Percentiles rank a stretch among this genome's conserved stretches.
Conservation (phyloP, 805 yeast species). For the Kluyveromyces siamensis region DNA sequence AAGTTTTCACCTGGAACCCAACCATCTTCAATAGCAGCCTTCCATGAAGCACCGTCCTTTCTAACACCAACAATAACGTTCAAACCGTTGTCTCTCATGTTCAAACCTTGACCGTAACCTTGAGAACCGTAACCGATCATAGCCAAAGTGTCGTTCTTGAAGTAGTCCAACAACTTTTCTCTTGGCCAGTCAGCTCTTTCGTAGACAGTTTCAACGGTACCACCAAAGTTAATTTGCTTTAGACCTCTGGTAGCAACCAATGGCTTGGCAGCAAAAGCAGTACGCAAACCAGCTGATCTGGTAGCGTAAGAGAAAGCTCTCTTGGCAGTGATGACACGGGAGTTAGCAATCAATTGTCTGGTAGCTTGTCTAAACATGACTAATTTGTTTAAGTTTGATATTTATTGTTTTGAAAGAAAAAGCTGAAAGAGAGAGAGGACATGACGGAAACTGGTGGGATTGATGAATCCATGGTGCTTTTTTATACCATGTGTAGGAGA, state of each 20-base stretch:
- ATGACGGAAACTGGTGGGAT: too few relatives aligned
- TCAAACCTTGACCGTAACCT: slow-evolving; percentile 99
- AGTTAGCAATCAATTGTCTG: slow-evolving; percentile 32
- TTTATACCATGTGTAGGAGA: not conserved
- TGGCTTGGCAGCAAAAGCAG: slow-evolving; percentile 42
- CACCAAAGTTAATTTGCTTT: slow-evolving; percentile 95
- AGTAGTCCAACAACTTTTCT: slow-evolving; percentile 90
- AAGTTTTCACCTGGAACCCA: slow-evolving; percentile 99
- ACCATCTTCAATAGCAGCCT: slow-evolving; percentile 98
- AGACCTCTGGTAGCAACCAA: slow-evolving; percentile 74
- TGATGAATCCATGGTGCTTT: not conserved
- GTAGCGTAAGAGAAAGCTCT: slow-evolving; percentile 54
- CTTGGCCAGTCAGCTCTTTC: slow-evolving; percentile 99
- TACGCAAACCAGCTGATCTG: slow-evolving; percentile 47
- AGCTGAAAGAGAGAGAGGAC: too few relatives aligned
- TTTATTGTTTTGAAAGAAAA: not conserved
- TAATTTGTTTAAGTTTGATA: not conserved
- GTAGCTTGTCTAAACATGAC: slow-evolving; percentile 36
- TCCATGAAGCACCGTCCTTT: slow-evolving; percentile 98
- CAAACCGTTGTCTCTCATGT: slow-evolving; percentile 97
- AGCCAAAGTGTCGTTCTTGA: slow-evolving; percentile 97
- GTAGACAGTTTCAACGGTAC: slow-evolving; percentile 89
- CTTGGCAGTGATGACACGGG: slow-evolving; percentile 42
- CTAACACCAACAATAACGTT: slow-evolving; percentile 98
- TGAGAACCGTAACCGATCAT: slow-evolving; percentile 99